A percentile compares a stretch with the other conserved stretches of the same genome.
Evolutionary conservation across 257 asterid species (phyloP).

Genomic region (Salvia hispanica): DNA sequence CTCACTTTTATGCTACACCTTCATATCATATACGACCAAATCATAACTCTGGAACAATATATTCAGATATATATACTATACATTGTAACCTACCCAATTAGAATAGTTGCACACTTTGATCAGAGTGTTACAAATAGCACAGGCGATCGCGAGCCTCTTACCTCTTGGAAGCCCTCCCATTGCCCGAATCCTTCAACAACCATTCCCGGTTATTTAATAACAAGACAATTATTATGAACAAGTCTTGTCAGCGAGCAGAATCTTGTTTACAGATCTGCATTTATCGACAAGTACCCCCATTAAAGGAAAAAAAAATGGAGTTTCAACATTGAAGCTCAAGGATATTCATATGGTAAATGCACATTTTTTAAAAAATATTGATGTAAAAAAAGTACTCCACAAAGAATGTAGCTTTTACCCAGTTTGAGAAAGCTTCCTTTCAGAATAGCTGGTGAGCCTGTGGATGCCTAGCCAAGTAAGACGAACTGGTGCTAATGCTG

Average conservation of each 20-base stretch:
- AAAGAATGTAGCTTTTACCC: slow-evolving; percentile 34
- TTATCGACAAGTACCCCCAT: neutral
- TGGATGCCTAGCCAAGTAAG: slow-evolving; percentile 69
- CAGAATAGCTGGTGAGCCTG: slow-evolving; percentile 70
- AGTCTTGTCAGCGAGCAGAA: neutral
- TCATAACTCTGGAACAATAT: too few species aligned
- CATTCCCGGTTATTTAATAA: neutral
- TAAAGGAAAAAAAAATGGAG: neutral
- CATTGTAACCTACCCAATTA: neutral
- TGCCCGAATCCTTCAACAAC: neutral
- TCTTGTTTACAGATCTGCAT: neutral
- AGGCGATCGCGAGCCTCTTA: neutral
- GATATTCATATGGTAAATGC: neutral
- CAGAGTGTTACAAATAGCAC: neutral
- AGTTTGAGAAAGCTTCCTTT: slow-evolving; percentile 73
- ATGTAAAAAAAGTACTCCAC: neutral
- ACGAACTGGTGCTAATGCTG: slow-evolving; percentile 50
- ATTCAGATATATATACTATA: too few species aligned
- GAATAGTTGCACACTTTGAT: slow-evolving; percentile 2
- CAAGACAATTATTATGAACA: neutral
- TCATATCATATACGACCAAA: too few species aligned
- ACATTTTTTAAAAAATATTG: neutral
- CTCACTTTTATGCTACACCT: too few species aligned
- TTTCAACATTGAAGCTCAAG: slow-evolving; percentile 6
- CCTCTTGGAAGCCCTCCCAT: neutral